Percentiles rank a stretch among this genome's conserved stretches.
These are phyloP conservation scores for Gracilaria caudata DNA, from an alignment of 23 red algal genomes.

Conservation along the genomic window DNA sequence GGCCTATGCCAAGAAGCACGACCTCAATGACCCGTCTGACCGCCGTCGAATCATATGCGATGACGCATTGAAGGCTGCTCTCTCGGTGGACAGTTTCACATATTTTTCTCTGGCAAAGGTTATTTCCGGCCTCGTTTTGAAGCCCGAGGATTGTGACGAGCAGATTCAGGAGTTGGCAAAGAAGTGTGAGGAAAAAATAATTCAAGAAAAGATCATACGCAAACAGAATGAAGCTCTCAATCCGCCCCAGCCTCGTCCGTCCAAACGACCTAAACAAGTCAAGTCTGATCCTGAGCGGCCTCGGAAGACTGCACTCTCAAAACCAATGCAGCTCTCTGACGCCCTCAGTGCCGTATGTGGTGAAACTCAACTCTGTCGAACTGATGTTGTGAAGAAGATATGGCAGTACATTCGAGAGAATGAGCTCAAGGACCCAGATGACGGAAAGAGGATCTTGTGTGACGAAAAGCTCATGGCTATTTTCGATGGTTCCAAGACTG, in stretches of 20 bases:
- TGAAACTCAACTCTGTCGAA: conserved; percentile 59
- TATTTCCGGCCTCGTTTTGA: conserved; percentile 64
- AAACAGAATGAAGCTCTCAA: conserved; percentile 28
- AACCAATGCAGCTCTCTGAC: conserved; percentile 75
- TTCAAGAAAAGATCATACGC: conserved; percentile 53
- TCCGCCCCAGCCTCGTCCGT: not conserved
- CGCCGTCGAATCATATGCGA: conserved; percentile 61
- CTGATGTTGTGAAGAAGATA: conserved; percentile 82
- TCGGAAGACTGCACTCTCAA: conserved; percentile 48
- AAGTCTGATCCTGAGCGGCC: conserved; percentile 37
- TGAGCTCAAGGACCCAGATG: conserved; percentile 81
- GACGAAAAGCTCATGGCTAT: conserved; percentile 86
- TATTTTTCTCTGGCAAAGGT: conserved; percentile 87
- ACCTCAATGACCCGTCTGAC: conserved; percentile 77
- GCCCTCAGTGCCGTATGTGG: conserved; percentile 79
- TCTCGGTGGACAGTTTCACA: conserved; percentile 72
- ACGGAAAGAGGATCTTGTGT: conserved; percentile 79
- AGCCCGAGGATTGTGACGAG: conserved; percentile 66
- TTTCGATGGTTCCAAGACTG: conserved; percentile 66
- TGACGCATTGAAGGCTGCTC: conserved; percentile 72
- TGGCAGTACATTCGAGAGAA: conserved; percentile 91
- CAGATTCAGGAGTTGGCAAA: conserved; percentile 65
- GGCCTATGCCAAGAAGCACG: conserved; percentile 81
- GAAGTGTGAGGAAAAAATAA: conserved; percentile 48
- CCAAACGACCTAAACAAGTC: conserved; percentile 58